A percentile compares a stretch with the other conserved stretches of the same genome.
These are phyloP conservation scores for Houttuynia cordata DNA, from an alignment of 164 flowering plant species.

Conservation along the genomic window DNA sequence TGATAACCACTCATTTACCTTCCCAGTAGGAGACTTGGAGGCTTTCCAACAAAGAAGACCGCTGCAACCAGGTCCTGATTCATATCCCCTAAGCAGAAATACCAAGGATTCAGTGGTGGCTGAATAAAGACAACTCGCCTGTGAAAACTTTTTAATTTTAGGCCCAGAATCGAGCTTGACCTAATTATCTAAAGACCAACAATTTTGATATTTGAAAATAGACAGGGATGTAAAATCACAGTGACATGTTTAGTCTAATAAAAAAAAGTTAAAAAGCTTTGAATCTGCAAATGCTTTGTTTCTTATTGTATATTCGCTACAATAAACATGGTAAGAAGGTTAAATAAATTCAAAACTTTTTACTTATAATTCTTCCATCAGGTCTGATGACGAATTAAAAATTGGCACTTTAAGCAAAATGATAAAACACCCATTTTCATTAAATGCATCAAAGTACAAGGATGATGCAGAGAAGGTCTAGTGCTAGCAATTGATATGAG, in stretches of 20 bases:
- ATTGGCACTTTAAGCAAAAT: background rate
- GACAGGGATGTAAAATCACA: background rate
- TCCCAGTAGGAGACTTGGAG: slow-evolving; percentile 2
- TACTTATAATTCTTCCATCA: background rate
- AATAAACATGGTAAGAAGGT: too few species aligned
- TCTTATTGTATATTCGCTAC: too few species aligned
- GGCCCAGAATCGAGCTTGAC: background rate
- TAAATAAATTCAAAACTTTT: too few species aligned
- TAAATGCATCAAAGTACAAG: background rate
- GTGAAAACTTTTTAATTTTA: background rate
- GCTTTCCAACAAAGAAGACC: slow-evolving; percentile 14
- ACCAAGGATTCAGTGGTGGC: background rate
- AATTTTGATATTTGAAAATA: background rate
- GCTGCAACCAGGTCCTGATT: slow-evolving; percentile 14
- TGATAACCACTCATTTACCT: background rate
- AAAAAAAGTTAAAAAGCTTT: too few species aligned
- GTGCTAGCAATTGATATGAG: background rate
- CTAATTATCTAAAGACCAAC: background rate
- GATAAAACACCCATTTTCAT: too few species aligned
- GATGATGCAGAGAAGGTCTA: background rate
- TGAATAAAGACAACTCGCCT: background rate
- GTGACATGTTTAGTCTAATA: background rate
- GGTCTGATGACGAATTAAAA: background rate
- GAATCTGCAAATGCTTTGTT: too few species aligned
- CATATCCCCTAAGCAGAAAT: slow-evolving; percentile 7